These are phyloP conservation scores for Straminergon stramineum DNA, from an alignment of 225 moss, liverwort and hornwort species.

Conservation along the genomic window DNA sequence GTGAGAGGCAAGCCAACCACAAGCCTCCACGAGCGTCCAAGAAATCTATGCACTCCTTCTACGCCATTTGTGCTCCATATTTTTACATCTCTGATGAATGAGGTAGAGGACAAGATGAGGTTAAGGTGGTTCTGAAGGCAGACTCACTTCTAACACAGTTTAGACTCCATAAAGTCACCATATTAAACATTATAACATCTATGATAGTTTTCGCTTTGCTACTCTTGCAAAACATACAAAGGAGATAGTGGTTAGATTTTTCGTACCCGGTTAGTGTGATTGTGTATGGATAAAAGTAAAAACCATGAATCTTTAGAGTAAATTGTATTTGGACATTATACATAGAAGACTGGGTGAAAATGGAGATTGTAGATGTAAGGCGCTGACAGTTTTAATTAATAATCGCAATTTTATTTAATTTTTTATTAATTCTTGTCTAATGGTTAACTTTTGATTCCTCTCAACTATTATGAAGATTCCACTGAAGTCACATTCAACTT, in stretches of 20 bases:
- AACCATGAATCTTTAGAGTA: neutral
- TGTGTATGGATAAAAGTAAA: neutral
- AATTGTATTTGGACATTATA: neutral
- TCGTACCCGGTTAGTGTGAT: neutral
- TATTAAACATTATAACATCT: neutral
- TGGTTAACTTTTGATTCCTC: neutral
- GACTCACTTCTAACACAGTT: neutral
- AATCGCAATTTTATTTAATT: neutral
- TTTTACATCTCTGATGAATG: constrained; percentile 60
- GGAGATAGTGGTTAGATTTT: neutral
- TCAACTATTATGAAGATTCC: neutral
- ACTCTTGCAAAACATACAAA: neutral
- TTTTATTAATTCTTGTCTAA: neutral
- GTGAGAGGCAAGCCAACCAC: constrained; percentile 58
- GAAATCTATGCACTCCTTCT: constrained; percentile 93
- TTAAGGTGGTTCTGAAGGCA: neutral
- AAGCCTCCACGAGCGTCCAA: constrained; percentile 90
- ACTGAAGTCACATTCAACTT: neutral
- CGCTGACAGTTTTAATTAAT: neutral
- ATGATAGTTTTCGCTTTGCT: neutral
- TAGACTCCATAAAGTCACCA: neutral
- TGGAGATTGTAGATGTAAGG: neutral
- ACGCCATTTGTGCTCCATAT: constrained; percentile 96
- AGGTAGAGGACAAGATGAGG: neutral
- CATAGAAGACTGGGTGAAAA: neutral